These are phyloP conservation scores for Macrophomina phaseolina DNA, from an alignment of 2,329 filamentous ascomycete species.

Conservation along the genomic window DNA sequence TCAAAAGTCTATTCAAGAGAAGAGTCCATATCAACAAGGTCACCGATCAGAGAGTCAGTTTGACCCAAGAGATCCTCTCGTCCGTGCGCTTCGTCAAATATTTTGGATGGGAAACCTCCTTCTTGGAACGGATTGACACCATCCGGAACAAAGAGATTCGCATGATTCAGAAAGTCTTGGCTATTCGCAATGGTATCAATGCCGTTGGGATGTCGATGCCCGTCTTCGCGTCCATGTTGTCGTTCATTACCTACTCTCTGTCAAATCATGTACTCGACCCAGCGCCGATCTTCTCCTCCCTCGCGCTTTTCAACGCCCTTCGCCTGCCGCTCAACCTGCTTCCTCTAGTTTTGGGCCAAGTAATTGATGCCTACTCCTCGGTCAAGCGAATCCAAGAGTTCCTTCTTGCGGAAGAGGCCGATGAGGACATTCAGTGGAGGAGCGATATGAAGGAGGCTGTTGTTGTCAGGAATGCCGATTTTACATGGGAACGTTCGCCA, in stretches of 20 bases:
- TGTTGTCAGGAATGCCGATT: constrained; percentile 73
- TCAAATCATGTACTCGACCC: constrained; percentile 71
- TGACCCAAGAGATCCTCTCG: constrained; percentile 91
- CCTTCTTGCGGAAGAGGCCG: constrained; percentile 80
- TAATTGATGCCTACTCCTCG: constrained; percentile 87
- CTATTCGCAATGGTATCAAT: constrained; percentile 84
- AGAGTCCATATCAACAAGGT: constrained; percentile 87
- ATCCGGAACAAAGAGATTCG: constrained; percentile 79
- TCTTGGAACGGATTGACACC: constrained; percentile 75
- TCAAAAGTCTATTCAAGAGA: constrained; percentile 76
- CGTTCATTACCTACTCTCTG: constrained; percentile 81
- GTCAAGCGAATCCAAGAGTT: constrained; percentile 87
- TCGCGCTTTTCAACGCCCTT: constrained; percentile 91
- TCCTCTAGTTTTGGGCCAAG: constrained; percentile 85
- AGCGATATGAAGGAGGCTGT: constrained; percentile 62
- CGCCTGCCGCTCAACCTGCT: constrained; percentile 89
- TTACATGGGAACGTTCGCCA: constrained; percentile 82
- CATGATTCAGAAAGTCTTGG: constrained; percentile 81
- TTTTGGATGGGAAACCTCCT: constrained; percentile 93
- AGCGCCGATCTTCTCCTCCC: constrained; percentile 85
- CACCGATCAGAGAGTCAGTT: constrained; percentile 86
- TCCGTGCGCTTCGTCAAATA: constrained; percentile 95
- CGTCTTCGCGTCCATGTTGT: constrained; percentile 92
- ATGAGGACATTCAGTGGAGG: constrained; percentile 70
- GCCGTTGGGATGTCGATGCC: constrained; percentile 85